phyloP scores from a whole-genome alignment of 2,329 filamentous ascomycete species.

The Trichoderma asperellum region DNA sequence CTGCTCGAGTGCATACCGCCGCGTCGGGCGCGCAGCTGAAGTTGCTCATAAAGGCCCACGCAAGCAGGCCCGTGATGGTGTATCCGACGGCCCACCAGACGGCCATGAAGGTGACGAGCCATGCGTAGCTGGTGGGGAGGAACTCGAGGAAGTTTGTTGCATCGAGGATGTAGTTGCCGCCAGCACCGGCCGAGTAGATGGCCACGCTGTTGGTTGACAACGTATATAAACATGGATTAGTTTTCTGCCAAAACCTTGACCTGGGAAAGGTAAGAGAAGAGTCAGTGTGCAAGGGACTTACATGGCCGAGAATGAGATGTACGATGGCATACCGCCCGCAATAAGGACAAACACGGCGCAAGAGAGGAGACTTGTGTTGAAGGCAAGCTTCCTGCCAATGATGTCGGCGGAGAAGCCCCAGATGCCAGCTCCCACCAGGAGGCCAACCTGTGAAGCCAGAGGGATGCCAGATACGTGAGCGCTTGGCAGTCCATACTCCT shows the following conservation, averaged over 20 bases:
- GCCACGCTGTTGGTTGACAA: conserved; percentile 14
- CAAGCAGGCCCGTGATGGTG: conserved; percentile 26
- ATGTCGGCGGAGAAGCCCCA: conserved; percentile 30
- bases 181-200: conserved; percentile 28
- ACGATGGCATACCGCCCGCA: conserved; percentile 27
- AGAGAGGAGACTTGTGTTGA: conserved; percentile 29
- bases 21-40: conserved; percentile 28
- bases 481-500: conserved; percentile 27
- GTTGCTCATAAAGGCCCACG: conserved; percentile 29
- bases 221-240: neutral
- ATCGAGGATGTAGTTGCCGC: conserved; percentile 30
- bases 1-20: conserved; percentile 17
- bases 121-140: conserved; percentile 24
- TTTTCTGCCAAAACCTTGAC: neutral
- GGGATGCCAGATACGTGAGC: conserved; percentile 27
- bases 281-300: neutral
- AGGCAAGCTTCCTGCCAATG: conserved; percentile 29
- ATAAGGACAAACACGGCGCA: conserved; percentile 28
- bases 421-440: conserved; percentile 29
- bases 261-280: no score
- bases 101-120: conserved; percentile 30
- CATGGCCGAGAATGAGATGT: conserved; percentile 28
- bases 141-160: conserved; percentile 28
- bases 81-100: conserved; percentile 30
- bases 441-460: conserved; percentile 25